phyloP scores from a whole-genome alignment of 768 basidiomycete species.

The Scleroderma bovista region DNA sequence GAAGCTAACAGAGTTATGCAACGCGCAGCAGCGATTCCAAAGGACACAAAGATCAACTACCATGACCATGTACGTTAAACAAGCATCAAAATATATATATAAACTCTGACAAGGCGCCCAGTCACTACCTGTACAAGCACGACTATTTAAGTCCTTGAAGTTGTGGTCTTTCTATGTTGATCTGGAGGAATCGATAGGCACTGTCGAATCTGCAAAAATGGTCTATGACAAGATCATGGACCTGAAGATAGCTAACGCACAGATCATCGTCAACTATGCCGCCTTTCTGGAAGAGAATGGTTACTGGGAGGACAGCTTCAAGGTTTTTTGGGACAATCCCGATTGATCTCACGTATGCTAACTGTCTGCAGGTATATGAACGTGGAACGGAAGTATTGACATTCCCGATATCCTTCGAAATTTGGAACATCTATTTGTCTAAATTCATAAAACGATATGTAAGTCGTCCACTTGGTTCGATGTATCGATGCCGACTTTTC shows the following conservation, averaged over 20 bases:
- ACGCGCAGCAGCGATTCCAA: conserved; percentile 86
- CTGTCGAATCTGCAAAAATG: conserved; percentile 84
- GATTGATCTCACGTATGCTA: conserved; percentile 6
- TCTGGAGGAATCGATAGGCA: conserved; percentile 93
- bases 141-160: conserved; percentile 96
- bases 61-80: conserved; percentile 77
- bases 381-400: conserved; percentile 96
- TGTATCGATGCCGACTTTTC: conserved; percentile 1
- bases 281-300: conserved; percentile 96
- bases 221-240: conserved; percentile 97
- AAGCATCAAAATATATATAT: neutral
- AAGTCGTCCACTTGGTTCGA: conserved; percentile 27
- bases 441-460: conserved; percentile 98
- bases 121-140: conserved; percentile 79
- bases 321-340: conserved; percentile 45
- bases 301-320: conserved; percentile 99
- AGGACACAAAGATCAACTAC: conserved; percentile 85
- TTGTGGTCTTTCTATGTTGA: conserved; percentile 99
- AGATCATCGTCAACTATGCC: conserved; percentile 95
- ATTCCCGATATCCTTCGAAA: conserved; percentile 95
- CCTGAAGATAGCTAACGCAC: conserved; percentile 95
- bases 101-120: conserved; percentile 27
- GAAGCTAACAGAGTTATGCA: conserved; percentile 96
- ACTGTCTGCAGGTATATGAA: conserved; percentile 71
- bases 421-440: conserved; percentile 98